Conservation (phyloP, 2,329 filamentous ascomycete genomes). For the Periconia sp. region DNA sequence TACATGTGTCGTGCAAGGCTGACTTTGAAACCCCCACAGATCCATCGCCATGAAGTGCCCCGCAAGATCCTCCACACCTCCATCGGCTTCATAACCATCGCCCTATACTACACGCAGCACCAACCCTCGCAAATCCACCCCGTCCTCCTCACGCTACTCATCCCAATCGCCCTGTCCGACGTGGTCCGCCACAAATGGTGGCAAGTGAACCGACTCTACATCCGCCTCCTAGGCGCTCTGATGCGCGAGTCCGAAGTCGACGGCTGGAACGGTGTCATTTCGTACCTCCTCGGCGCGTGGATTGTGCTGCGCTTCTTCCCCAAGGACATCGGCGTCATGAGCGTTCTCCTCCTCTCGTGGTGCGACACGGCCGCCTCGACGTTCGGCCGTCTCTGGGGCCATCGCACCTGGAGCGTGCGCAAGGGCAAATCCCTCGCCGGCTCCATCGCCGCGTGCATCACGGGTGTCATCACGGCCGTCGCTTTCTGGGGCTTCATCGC, state of each 20-base stretch:
- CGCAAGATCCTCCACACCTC: conserved; percentile 92
- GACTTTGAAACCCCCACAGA: conserved; percentile 27
- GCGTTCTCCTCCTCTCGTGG: conserved; percentile 90
- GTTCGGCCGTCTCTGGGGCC: conserved; percentile 85
- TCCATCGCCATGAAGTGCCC: conserved; percentile 93
- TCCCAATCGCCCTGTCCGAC: conserved; percentile 83
- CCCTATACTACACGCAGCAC: conserved; percentile 77
- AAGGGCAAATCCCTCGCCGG: conserved; percentile 90
- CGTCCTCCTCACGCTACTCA: conserved; percentile 74
- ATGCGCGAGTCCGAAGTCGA: conserved; percentile 97
- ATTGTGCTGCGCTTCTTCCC: conserved; percentile 82
- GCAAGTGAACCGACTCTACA: conserved; percentile 83
- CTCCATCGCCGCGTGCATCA: conserved; percentile 77
- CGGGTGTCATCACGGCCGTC: conserved; percentile 79
- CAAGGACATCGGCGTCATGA: conserved; percentile 90
- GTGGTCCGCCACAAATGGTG: conserved; percentile 80
- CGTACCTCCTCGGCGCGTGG: conserved; percentile 91
- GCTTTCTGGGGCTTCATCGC: conserved; percentile 89
- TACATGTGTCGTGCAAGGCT: conserved; percentile 7
- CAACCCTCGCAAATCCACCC: conserved; percentile 80
- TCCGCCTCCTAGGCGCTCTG: conserved; percentile 78
- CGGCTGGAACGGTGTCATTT: conserved; percentile 96
- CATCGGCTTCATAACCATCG: conserved; percentile 90
- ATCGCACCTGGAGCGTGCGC: conserved; percentile 83
- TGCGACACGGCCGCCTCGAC: conserved; percentile 97